Conservation (phyloP, 257 asterid genomes). For the Solanum ahanhuiri region DNA sequence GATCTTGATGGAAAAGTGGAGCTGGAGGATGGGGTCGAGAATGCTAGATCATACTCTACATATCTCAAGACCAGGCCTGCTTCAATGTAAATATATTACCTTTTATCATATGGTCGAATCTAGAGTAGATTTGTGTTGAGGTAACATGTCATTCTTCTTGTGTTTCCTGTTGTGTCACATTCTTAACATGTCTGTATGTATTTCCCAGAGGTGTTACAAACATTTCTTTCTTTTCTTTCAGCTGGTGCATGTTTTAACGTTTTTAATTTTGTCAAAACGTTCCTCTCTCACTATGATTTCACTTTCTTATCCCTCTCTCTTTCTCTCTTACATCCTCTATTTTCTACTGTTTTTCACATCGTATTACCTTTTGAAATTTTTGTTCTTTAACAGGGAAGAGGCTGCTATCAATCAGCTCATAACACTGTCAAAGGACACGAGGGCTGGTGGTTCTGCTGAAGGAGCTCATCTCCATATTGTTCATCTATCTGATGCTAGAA, state of each 20-base stretch:
- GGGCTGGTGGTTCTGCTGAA: conserved; percentile 71
- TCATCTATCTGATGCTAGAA: conserved; percentile 78
- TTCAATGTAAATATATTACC: conserved; percentile 37
- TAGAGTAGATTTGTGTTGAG: neutral
- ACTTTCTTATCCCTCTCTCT: neutral
- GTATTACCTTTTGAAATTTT: neutral
- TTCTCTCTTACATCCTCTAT: neutral
- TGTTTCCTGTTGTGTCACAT: neutral
- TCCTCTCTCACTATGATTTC: neutral
- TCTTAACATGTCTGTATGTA: neutral
- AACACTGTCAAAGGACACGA: conserved; percentile 45
- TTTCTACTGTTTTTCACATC: neutral
- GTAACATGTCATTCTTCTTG: neutral
- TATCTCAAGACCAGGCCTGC: conserved; percentile 89
- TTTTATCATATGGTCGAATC: neutral
- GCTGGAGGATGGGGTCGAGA: conserved; percentile 14
- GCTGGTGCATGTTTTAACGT: neutral
- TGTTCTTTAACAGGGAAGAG: conserved; percentile 60
- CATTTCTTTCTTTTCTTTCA: neutral
- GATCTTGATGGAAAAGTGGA: conserved; percentile 27
- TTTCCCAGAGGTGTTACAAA: neutral
- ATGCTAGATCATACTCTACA: conserved; percentile 64
- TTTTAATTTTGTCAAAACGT: neutral
- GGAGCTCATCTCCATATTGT: conserved; percentile 97
- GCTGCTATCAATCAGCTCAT: conserved; percentile 77